phyloP scores from a whole-genome alignment of 2,329 filamentous ascomycete genomes.

The Aspergillus thermomutatus region DNA sequence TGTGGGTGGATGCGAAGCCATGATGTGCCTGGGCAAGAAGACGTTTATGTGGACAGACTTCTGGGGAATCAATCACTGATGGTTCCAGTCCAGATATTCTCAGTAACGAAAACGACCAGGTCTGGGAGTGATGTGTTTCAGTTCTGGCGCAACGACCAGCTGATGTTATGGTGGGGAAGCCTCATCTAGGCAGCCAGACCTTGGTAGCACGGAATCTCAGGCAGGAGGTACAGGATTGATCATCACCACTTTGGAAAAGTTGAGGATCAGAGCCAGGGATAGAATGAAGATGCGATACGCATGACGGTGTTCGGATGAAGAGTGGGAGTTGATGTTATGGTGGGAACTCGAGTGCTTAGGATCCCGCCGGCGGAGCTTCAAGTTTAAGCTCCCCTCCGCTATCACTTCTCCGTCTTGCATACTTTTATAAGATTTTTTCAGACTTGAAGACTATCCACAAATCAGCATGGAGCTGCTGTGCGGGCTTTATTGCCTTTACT shows the following conservation, averaged over 20 bases:
- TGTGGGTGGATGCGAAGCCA: conserved; percentile 23
- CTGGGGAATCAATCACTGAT: not conserved
- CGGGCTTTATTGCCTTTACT: not conserved
- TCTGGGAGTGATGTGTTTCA: conserved; percentile 9
- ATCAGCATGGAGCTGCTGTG: not conserved
- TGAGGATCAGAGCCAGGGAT: not conserved
- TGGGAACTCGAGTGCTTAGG: not conserved
- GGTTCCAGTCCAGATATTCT: conserved; percentile 1
- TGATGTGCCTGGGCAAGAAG: conserved; percentile 7
- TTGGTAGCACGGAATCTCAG: not conserved
- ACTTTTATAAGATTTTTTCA: not conserved
- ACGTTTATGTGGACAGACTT: not conserved
- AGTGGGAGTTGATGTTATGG: not conserved
- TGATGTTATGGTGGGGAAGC: conserved; percentile 9
- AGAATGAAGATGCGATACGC: not conserved
- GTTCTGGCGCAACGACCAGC: conserved; percentile 15
- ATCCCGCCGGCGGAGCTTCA: not conserved
- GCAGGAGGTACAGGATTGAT: not conserved
- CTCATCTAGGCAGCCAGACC: conserved; percentile 21
- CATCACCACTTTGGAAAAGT: not conserved
- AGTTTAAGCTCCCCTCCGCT: not conserved
- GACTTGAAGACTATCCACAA: not conserved
- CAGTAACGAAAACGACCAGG: not conserved
- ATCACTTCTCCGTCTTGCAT: not conserved
- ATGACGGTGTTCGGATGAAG: not conserved